Evolutionary conservation across 1,284 basidiomycete species (phyloP).

Genomic region (Pyrrhoderma noxium): DNA sequence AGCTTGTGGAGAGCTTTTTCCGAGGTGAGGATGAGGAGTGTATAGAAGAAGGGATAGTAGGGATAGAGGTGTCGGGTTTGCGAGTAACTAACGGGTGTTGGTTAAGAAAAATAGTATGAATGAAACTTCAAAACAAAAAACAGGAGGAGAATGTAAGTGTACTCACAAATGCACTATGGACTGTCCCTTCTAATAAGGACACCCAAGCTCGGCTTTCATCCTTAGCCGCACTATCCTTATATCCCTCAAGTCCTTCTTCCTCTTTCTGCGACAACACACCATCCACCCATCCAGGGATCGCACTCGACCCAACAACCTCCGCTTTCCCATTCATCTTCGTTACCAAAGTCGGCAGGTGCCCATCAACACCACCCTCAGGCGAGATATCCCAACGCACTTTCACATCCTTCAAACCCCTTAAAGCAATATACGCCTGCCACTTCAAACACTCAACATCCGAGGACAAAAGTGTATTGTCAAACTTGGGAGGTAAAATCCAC

Average conservation of each 20-base stretch:
- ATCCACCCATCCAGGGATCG: conserved; percentile 69
- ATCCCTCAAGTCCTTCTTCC: conserved; percentile 53
- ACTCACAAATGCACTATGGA: conserved; percentile 67
- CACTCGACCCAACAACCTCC: conserved; percentile 52
- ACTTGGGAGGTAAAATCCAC: conserved; percentile 52
- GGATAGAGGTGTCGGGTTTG: conserved; percentile 37
- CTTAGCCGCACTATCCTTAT: conserved; percentile 44
- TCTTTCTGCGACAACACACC: conserved; percentile 34
- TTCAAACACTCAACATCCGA: conserved; percentile 75
- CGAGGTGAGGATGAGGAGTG: conserved; percentile 28
- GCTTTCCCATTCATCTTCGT: conserved; percentile 33
- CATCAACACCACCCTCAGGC: conserved; percentile 58
- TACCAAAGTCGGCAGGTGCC: conserved; percentile 58
- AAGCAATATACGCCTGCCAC: conserved; percentile 76
- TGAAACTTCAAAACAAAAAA: too few relatives aligned
- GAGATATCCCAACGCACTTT: conserved; percentile 58
- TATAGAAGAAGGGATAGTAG: conserved; percentile 30
- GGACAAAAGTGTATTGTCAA: conserved; percentile 40
- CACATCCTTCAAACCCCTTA: conserved; percentile 48
- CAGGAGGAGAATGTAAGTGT: conserved; percentile 13
- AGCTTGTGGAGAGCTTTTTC: conserved; percentile 22
- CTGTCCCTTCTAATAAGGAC: conserved; percentile 60
- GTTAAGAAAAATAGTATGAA: too few relatives aligned
- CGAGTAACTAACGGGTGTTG: conserved; percentile 34
- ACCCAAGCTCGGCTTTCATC: conserved; percentile 78